Evolutionary conservation across 169 alveolate genomes (phyloP), one percentile per base, ranked within the genome.

Genomic region (Eimeria tenella): DNA sequence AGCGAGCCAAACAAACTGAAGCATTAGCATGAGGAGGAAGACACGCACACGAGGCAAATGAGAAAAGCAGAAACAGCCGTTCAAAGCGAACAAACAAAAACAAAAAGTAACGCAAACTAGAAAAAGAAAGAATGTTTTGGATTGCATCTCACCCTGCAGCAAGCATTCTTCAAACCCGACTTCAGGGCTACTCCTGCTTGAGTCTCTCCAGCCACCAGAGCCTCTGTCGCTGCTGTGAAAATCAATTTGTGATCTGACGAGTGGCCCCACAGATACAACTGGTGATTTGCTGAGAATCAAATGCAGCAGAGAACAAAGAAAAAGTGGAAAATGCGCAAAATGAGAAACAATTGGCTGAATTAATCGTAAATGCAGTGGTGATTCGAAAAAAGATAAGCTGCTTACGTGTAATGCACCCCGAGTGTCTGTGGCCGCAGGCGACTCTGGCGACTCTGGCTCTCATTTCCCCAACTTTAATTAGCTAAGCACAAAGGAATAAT

Each of bases 201-300:
- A 21, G 93, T 87, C 89, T 95, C 96, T 81, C 96, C 98, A 60
- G 95, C 95, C 21, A 96, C 81, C 42, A 96, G 79, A 65, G 83
- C 90, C 71, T 97, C 98, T 31, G 97, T 96, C 1, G 97, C 90
- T 17, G 97, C 95, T 11, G 98, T 97, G 95, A 96, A 97, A 13
- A 97, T 97, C 74, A 97, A 92, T 91, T 97, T 97, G 94, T 97
- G 98, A 62, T 94, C 93, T n/a, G 98, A 95, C 10, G 98, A 97
- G 94, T 97, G 98, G 10, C 98, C 98, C 98, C 98, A 97, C 86
- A 96, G 90, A 90, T 93, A 97, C 21, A 97, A 96, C 63, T 97
- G 98, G 77, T 84, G 71, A 90, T 95, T 95, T 10, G 97, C 96
- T 83, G 91, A 71, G 6, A 71, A 5, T 10, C 23, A 31, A 5